These are phyloP conservation scores for Picochlorum sp. DNA, from an alignment of 139 green algal genomes.

Conservation along the genomic window DNA sequence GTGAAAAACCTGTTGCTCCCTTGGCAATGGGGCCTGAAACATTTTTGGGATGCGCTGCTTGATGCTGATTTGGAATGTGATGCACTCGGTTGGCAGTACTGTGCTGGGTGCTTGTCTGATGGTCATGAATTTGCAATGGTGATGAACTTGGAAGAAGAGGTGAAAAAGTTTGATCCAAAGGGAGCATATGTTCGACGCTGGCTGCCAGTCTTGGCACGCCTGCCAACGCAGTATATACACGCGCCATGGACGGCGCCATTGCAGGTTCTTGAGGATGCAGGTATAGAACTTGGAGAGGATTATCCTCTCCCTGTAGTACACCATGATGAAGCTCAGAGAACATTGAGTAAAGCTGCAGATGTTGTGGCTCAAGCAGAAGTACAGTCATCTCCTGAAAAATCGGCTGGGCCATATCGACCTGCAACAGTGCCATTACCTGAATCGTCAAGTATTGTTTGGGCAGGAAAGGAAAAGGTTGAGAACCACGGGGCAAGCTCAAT, in stretches of 20 bases:
- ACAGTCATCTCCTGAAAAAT: not conserved
- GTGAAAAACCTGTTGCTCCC: constrained; percentile 89
- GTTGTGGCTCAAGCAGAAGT: constrained; percentile 23
- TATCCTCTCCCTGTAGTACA: constrained; percentile 61
- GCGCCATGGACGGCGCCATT: constrained; percentile 62
- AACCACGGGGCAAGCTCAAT: not conserved
- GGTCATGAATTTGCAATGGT: constrained; percentile 48
- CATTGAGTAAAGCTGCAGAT: constrained; percentile 15
- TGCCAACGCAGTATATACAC: constrained; percentile 69
- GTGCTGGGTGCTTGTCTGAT: constrained; percentile 45
- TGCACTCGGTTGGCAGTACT: constrained; percentile 77
- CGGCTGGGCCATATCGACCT: not conserved
- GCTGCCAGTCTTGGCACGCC: constrained; percentile 68
- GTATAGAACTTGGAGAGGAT: constrained; percentile 51
- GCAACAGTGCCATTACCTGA: not conserved
- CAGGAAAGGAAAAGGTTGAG: not conserved
- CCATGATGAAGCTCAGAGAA: constrained; percentile 18
- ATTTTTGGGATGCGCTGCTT: constrained; percentile 86
- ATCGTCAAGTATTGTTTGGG: not conserved
- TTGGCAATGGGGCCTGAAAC: constrained; percentile 93
- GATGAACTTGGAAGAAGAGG: constrained; percentile 61
- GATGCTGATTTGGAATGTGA: constrained; percentile 89
- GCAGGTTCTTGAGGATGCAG: constrained; percentile 39
- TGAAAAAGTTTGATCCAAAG: constrained; percentile 60
- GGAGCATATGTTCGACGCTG: constrained; percentile 83